Percentiles rank a stretch among this genome's conserved stretches.
These are phyloP conservation scores for Nyctanthes arbortristis DNA, from an alignment of 257 asterid species.

Conservation along the genomic window DNA sequence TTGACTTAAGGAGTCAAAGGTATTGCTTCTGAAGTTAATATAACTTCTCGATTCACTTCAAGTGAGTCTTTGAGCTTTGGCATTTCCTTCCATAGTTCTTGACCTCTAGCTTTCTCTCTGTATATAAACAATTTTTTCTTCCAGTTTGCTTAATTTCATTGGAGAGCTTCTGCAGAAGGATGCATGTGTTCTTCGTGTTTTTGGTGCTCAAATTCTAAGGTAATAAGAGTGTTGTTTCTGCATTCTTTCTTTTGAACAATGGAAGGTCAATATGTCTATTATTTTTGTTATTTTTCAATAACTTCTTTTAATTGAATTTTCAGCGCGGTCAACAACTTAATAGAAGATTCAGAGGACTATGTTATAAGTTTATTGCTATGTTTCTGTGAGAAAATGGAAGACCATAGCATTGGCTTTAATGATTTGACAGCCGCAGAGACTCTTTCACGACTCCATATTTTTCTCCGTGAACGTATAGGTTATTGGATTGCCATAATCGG, in stretches of 20 bases:
- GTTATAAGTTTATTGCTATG: slow-evolving; percentile 56
- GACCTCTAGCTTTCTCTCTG: slow-evolving; percentile 13
- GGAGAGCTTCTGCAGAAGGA: slow-evolving; percentile 62
- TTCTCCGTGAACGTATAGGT: slow-evolving; percentile 43
- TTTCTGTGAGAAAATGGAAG: slow-evolving; percentile 66
- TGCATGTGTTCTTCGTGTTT: slow-evolving; percentile 39
- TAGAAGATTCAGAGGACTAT: slow-evolving; percentile 58
- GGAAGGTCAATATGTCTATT: neutral
- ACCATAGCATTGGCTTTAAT: slow-evolving; percentile 37
- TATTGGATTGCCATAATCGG: slow-evolving; percentile 50
- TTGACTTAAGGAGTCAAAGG: slow-evolving; percentile 65
- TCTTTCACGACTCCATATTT: slow-evolving; percentile 40
- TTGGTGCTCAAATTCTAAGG: slow-evolving; percentile 63
- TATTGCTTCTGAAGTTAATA: slow-evolving; percentile 39
- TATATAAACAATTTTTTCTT: slow-evolving; percentile 24
- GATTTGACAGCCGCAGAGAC: slow-evolving; percentile 44
- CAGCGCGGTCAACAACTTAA: slow-evolving; percentile 74
- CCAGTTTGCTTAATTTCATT: slow-evolving; percentile 69
- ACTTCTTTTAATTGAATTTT: slow-evolving; percentile 34
- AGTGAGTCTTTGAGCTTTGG: neutral
- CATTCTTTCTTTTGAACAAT: neutral
- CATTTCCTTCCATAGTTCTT: neutral
- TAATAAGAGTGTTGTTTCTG: slow-evolving; percentile 30
- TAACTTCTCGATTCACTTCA: slow-evolving; percentile 19
- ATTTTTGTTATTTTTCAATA: slow-evolving; percentile 4